phyloP scores from a whole-genome alignment of 2,329 filamentous ascomycete species.

The Hymenoscyphus scutula region DNA sequence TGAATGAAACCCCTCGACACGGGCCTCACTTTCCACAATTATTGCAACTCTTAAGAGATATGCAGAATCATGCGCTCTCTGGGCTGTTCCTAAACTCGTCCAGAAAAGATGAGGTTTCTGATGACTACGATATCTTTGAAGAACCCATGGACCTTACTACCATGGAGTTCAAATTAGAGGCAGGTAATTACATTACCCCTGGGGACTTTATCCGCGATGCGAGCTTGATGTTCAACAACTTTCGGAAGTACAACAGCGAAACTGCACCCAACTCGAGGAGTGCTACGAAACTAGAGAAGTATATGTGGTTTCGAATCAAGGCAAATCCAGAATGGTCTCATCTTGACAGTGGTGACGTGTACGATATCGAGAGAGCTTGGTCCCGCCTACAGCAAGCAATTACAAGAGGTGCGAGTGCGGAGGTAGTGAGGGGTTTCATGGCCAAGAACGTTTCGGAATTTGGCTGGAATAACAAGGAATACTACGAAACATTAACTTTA shows the following conservation, averaged over 20 bases:
- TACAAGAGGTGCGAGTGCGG: too few species aligned
- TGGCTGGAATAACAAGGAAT: too few species aligned
- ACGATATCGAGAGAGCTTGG: too few species aligned
- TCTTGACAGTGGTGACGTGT: slow-evolving; percentile 31
- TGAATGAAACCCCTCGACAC: slow-evolving; percentile 94
- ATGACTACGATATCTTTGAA: slow-evolving; percentile 98
- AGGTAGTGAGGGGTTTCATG: too few species aligned
- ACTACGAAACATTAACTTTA: too few species aligned
- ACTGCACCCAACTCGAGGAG: slow-evolving; percentile 93
- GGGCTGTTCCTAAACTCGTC: slow-evolving; percentile 96
- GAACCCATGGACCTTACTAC: slow-evolving; percentile 95
- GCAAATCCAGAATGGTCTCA: slow-evolving; percentile 87
- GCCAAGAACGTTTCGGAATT: too few species aligned
- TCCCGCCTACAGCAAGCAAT: too few species aligned
- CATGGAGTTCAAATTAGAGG: slow-evolving; percentile 94
- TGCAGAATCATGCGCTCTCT: slow-evolving; percentile 87
- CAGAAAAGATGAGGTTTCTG: slow-evolving; percentile 90
- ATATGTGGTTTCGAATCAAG: slow-evolving; percentile 91
- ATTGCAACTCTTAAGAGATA: slow-evolving; percentile 85
- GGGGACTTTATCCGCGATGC: slow-evolving; percentile 92
- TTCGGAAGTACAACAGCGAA: slow-evolving; percentile 93
- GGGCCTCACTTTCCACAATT: slow-evolving; percentile 96
- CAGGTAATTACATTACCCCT: slow-evolving; percentile 84
- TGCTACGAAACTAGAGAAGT: slow-evolving; percentile 89
- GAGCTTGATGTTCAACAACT: slow-evolving; percentile 89